Conservation (phyloP, 306 rosid genomes). For the Ziziphus jujuba region DNA sequence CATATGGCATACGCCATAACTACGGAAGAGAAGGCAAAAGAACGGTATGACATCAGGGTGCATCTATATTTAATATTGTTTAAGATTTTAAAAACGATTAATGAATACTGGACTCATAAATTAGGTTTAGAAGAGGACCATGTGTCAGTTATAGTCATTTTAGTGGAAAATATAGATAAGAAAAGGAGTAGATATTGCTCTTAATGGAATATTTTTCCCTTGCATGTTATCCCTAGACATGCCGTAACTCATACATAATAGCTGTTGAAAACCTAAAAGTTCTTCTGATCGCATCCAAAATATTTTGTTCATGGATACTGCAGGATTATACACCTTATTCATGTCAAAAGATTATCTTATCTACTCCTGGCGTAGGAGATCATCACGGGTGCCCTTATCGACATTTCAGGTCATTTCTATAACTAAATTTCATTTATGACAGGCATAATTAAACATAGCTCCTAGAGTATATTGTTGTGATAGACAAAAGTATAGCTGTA, state of each 20-base stretch:
- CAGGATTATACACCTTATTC: constrained; percentile 94
- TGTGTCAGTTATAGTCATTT: not conserved
- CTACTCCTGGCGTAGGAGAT: constrained; percentile 92
- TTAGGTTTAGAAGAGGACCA: constrained; percentile 4
- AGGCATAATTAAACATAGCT: not conserved
- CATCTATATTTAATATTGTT: no score
- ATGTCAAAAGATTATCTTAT: constrained; percentile 74
- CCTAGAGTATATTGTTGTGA: not conserved
- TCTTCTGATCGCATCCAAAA: constrained; percentile 15
- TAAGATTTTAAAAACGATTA: not conserved
- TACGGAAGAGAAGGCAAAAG: constrained; percentile 94
- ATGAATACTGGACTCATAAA: not conserved
- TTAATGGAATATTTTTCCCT: constrained; percentile 9
- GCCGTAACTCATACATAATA: not conserved
- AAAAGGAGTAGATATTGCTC: not conserved
- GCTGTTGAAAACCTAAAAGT: not conserved
- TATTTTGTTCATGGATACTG: constrained; percentile 3
- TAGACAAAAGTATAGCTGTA: not conserved
- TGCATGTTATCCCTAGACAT: constrained; percentile 3
- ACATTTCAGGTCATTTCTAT: constrained; percentile 71
- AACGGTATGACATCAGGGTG: constrained; percentile 72
- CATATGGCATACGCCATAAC: constrained; percentile 82
- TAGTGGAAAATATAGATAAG: not conserved
- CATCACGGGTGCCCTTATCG: constrained; percentile 99
- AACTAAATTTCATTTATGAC: constrained; percentile 7